These are phyloP conservation scores for Lophiostoma macrostomum DNA, from an alignment of 495 filamentous ascomycete genomes.

Conservation along the genomic window DNA sequence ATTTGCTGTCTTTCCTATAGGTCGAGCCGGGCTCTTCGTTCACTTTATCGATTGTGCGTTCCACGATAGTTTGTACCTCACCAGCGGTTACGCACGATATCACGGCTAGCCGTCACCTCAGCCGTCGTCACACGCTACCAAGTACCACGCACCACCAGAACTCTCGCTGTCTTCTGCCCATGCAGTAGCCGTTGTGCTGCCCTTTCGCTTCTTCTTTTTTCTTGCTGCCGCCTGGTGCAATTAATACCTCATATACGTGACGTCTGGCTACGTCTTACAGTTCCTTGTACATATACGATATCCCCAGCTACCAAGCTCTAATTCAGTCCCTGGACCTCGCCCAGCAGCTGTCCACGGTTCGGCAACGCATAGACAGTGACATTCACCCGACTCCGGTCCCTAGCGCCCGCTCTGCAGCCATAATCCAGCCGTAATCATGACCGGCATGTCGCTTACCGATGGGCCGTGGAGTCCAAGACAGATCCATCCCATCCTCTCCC, in stretches of 20 bases:
- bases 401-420: constrained; percentile 4
- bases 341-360: too few species aligned
- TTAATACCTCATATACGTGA: constrained; percentile 10
- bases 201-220: not conserved
- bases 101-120: constrained; percentile 14
- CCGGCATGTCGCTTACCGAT: constrained; percentile 1
- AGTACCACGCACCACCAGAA: not conserved
- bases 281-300: constrained; percentile 3
- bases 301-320: not conserved
- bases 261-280: constrained; percentile 29
- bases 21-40: constrained; percentile 20
- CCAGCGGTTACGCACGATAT: constrained; percentile 11
- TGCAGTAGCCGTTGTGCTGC: constrained; percentile 22
- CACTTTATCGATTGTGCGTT: constrained; percentile 5
- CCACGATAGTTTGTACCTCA: not conserved
- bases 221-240: not conserved
- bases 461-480: constrained; percentile 16
- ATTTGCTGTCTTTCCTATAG: constrained; percentile 8
- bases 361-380: not conserved
- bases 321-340: too few species aligned
- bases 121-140: constrained; percentile 1
- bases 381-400: not conserved
- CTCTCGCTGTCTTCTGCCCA: constrained; percentile 1
- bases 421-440: constrained; percentile 27
- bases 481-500: constrained; percentile 30